A percentile compares a stretch with the other conserved stretches of the same genome.
phyloP scores from a whole-genome alignment of 2,329 filamentous ascomycete genomes.

The Dactylonectria estremocensis region DNA sequence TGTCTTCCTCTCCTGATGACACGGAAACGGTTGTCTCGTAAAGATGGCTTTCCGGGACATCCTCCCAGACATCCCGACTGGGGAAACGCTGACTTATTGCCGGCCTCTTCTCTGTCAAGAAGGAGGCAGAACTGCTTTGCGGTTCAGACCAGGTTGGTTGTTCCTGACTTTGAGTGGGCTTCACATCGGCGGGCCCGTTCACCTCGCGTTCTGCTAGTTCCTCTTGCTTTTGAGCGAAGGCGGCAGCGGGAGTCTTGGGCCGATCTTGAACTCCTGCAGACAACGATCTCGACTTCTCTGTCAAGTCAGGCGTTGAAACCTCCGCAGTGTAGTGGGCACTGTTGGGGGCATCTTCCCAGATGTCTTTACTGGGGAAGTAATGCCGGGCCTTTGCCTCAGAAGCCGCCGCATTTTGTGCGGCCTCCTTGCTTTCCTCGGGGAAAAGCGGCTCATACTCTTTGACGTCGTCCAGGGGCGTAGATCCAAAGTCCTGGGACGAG shows the following conservation, averaged over 20 bases:
- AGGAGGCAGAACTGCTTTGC: slow-evolving; percentile 59
- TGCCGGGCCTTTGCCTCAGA: slow-evolving; percentile 70
- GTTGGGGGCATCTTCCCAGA: slow-evolving; percentile 96
- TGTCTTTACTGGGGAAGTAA: slow-evolving; percentile 91
- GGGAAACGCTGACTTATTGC: slow-evolving; percentile 82
- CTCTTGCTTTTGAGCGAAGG: slow-evolving; percentile 77
- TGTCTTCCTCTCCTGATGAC: slow-evolving; percentile 49
- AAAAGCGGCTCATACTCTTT: slow-evolving; percentile 97
- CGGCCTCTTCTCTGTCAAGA: slow-evolving; percentile 69
- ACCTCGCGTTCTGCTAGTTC: slow-evolving; percentile 73
- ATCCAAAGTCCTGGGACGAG: slow-evolving; percentile 66
- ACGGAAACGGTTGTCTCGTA: slow-evolving; percentile 80
- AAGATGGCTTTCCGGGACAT: slow-evolving; percentile 86
- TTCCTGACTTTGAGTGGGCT: slow-evolving; percentile 49
- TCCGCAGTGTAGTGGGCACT: slow-evolving; percentile 85
- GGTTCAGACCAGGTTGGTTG: slow-evolving; percentile 63
- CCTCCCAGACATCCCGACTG: slow-evolving; percentile 95
- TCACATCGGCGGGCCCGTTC: slow-evolving; percentile 48
- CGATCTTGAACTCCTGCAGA: slow-evolving; percentile 51
- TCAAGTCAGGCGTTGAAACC: slow-evolving; percentile 81
- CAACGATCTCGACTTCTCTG: slow-evolving; percentile 57
- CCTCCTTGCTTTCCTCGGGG: slow-evolving; percentile 78
- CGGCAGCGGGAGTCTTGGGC: slow-evolving; percentile 72
- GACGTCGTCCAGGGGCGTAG: slow-evolving; percentile 86
- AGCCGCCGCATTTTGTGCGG: slow-evolving; percentile 55